Conservation (phyloP, 495 filamentous ascomycete genomes). For the Echria macrotheca region DNA sequence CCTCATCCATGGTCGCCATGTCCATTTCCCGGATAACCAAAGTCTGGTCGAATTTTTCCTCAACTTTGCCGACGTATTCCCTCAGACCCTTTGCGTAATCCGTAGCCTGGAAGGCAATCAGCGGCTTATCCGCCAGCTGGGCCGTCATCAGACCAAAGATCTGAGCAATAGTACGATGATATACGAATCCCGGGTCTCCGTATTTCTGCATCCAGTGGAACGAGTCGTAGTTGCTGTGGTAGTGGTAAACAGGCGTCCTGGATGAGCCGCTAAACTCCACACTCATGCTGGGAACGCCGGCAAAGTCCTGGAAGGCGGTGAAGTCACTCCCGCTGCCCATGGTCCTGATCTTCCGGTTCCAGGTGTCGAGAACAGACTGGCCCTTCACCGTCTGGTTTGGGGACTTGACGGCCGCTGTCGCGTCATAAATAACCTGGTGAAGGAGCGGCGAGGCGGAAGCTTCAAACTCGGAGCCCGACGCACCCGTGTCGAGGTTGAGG, state of each 20-base stretch:
- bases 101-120: slow-evolving; percentile 71
- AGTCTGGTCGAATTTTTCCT: slow-evolving; percentile 50
- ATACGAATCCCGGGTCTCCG: slow-evolving; percentile 77
- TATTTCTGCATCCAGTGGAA: slow-evolving; percentile 81
- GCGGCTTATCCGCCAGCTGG: slow-evolving; percentile 70
- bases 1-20: slow-evolving; percentile 28
- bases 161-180: slow-evolving; percentile 76
- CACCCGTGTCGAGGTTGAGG: slow-evolving; percentile 81
- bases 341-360: slow-evolving; percentile 60
- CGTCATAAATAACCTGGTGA: slow-evolving; percentile 66
- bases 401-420: slow-evolving; percentile 63
- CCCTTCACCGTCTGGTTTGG: slow-evolving; percentile 80
- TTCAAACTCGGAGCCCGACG: slow-evolving; percentile 62
- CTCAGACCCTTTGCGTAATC: slow-evolving; percentile 65
- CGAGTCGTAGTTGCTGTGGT: slow-evolving; percentile 91
- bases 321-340: slow-evolving; percentile 84
- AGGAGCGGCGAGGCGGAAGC: slow-evolving; percentile 74
- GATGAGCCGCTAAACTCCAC: slow-evolving; percentile 61
- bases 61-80: slow-evolving; percentile 60
- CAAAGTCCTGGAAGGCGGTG: slow-evolving; percentile 88
- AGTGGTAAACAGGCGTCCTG: slow-evolving; percentile 57
- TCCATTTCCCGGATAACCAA: slow-evolving; percentile 8
- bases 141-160: slow-evolving; percentile 73
- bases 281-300: slow-evolving; percentile 80
- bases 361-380: slow-evolving; percentile 68